Percentiles rank a stretch among this genome's conserved stretches.
These are phyloP conservation scores for Fusarium cicatricum DNA, from an alignment of 2,329 filamentous ascomycete species.

Conservation along the genomic window DNA sequence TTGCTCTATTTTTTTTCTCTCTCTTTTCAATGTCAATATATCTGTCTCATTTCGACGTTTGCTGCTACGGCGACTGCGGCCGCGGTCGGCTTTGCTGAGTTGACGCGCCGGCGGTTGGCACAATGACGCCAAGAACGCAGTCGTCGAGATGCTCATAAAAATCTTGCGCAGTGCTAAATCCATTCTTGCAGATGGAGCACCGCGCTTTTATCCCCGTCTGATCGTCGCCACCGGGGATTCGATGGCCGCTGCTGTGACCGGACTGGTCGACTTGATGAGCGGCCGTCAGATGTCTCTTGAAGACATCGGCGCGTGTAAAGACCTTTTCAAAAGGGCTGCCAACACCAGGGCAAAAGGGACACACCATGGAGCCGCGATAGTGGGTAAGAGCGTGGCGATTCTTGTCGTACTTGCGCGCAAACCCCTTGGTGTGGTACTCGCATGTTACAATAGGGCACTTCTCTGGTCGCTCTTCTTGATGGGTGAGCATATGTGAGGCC, in stretches of 20 bases:
- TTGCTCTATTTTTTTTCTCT: background rate
- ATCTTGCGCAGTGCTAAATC: conserved; percentile 87
- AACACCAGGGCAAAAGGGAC: conserved; percentile 91
- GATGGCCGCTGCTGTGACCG: conserved; percentile 81
- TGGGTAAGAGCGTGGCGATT: conserved; percentile 96
- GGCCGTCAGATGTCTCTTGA: conserved; percentile 93
- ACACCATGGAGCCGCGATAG: conserved; percentile 98
- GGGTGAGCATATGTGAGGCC: conserved; percentile 94
- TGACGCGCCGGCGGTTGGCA: conserved; percentile 47
- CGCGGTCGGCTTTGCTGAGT: conserved; percentile 21
- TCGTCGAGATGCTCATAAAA: conserved; percentile 95
- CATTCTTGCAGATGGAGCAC: conserved; percentile 87
- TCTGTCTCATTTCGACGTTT: background rate
- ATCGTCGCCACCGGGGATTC: conserved; percentile 29
- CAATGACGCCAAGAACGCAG: conserved; percentile 67
- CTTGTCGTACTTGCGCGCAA: conserved; percentile 97
- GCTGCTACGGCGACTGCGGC: conserved; percentile 11
- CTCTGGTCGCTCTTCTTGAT: conserved; percentile 91
- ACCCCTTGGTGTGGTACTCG: conserved; percentile 93
- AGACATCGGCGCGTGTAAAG: conserved; percentile 96
- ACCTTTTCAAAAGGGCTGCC: conserved; percentile 91
- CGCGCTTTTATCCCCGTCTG: conserved; percentile 69
- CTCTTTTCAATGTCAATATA: background rate
- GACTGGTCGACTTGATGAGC: conserved; percentile 96
- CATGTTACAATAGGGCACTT: conserved; percentile 95